These are phyloP conservation scores for Calonectria fujianensis DNA, from an alignment of 2,329 filamentous ascomycete species.

Conservation along the genomic window DNA sequence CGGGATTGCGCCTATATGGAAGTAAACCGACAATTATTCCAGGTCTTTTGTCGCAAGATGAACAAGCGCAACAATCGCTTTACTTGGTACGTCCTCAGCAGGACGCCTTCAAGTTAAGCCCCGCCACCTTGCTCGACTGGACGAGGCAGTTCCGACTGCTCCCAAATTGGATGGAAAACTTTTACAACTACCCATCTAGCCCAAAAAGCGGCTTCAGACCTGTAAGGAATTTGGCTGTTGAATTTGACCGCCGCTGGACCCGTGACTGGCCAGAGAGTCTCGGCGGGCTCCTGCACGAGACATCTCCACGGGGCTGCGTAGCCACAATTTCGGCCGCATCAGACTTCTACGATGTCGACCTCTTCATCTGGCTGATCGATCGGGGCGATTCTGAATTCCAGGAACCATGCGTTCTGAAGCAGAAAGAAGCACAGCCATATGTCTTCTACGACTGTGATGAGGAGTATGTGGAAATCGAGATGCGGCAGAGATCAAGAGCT, in stretches of 20 bases:
- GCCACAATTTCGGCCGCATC: neutral
- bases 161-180: neutral
- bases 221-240: neutral
- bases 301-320: neutral
- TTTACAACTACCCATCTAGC: neutral
- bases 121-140: neutral
- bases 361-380: conserved; percentile 2
- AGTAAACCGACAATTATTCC: neutral
- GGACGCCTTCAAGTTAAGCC: neutral
- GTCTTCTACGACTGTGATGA: neutral
- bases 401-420: neutral
- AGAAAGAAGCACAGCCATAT: too few species aligned
- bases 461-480: neutral
- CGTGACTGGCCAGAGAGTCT: neutral
- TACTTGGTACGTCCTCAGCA: neutral
- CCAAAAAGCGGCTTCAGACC: neutral
- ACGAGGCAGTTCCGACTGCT: neutral
- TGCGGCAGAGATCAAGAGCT: neutral
- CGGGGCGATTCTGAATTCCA: neutral
- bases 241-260: neutral
- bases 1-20: rapidly evolving
- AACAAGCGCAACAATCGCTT: neutral
- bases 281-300: neutral
- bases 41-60: too few species aligned
- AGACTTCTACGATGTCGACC: neutral